These are phyloP conservation scores for Fusarium foetens DNA, from an alignment of 2,329 filamentous ascomycete species.

Conservation along the genomic window DNA sequence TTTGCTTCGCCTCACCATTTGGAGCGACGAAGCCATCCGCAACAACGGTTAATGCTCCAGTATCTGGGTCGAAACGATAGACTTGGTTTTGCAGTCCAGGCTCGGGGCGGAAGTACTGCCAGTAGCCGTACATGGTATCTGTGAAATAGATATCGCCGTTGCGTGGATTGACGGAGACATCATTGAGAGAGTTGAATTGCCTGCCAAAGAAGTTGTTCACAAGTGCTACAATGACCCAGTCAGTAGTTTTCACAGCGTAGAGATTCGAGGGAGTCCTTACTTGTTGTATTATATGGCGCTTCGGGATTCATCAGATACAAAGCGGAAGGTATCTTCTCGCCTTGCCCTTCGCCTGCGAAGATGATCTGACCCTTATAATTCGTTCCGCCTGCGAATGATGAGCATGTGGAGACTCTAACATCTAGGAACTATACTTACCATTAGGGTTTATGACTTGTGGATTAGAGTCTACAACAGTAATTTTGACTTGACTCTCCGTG, in stretches of 20 bases:
- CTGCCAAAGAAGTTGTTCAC: conserved; percentile 69
- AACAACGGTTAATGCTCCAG: conserved; percentile 62
- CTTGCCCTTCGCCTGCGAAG: conserved; percentile 62
- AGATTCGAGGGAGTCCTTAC: conserved; percentile 38
- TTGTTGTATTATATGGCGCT: conserved; percentile 61
- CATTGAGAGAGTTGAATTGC: conserved; percentile 69
- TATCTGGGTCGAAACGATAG: conserved; percentile 64
- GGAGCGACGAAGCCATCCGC: conserved; percentile 67
- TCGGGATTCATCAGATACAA: conserved; percentile 44
- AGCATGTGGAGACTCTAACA: rapidly evolving
- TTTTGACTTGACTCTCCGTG: conserved; percentile 49
- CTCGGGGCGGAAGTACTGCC: conserved; percentile 65
- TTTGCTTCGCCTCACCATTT: conserved; percentile 54
- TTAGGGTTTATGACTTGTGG: conserved; percentile 62
- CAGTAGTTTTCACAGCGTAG: neutral
- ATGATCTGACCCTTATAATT: conserved; percentile 62
- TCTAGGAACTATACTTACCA: conserved; percentile 45
- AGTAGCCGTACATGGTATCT: conserved; percentile 68
- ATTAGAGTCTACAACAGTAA: conserved; percentile 54
- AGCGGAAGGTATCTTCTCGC: conserved; percentile 46
- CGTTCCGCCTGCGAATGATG: conserved; percentile 53
- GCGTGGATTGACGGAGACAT: conserved; percentile 62
- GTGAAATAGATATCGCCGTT: conserved; percentile 73
- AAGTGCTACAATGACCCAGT: conserved; percentile 49
- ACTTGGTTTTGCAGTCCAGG: conserved; percentile 67